These are phyloP conservation scores for Sugiyamaella floridensis DNA, from an alignment of 805 yeast species.

Conservation along the genomic window DNA sequence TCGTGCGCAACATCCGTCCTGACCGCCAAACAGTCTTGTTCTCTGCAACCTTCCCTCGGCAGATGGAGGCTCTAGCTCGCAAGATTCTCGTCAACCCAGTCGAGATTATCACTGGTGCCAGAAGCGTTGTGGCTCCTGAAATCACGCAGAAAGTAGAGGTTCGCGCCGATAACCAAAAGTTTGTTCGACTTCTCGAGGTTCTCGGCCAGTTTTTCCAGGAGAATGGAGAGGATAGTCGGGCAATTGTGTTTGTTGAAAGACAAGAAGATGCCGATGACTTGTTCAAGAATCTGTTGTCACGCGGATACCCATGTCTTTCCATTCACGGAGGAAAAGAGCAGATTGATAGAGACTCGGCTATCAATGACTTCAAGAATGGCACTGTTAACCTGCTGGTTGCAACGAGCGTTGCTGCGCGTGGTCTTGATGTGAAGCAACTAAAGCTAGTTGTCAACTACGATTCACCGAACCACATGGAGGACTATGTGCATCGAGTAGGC, in stretches of 20 bases:
- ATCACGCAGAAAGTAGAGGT: slow-evolving; percentile 67
- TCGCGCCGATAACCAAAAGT: slow-evolving; percentile 49
- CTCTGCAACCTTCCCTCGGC: slow-evolving; percentile 87
- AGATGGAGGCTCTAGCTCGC: slow-evolving; percentile 68
- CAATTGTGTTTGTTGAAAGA: slow-evolving; percentile 78
- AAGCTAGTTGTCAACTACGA: slow-evolving; percentile 76
- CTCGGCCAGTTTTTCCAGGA: slow-evolving; percentile 41
- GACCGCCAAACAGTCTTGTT: slow-evolving; percentile 85
- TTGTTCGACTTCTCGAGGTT: slow-evolving; percentile 45
- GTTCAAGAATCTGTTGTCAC: slow-evolving; percentile 43
- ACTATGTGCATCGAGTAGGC: slow-evolving; percentile 93
- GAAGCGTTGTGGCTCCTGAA: slow-evolving; percentile 73
- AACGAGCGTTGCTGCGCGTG: slow-evolving; percentile 92
- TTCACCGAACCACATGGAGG: slow-evolving; percentile 84
- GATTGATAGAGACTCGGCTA: slow-evolving; percentile 67
- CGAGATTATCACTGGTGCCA: slow-evolving; percentile 72
- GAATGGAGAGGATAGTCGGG: slow-evolving; percentile 31
- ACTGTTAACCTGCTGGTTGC: slow-evolving; percentile 63
- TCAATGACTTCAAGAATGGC: slow-evolving; percentile 61
- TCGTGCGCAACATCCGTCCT: slow-evolving; percentile 68
- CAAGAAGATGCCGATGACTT: slow-evolving; percentile 81
- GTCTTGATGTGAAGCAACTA: slow-evolving; percentile 84
- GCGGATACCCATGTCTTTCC: slow-evolving; percentile 55
- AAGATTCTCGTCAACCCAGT: slow-evolving; percentile 58
- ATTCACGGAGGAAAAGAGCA: slow-evolving; percentile 94